Base-by-base conservation (phyloP, 345 rosid genomes). In the Melastoma malabathricum region DNA sequence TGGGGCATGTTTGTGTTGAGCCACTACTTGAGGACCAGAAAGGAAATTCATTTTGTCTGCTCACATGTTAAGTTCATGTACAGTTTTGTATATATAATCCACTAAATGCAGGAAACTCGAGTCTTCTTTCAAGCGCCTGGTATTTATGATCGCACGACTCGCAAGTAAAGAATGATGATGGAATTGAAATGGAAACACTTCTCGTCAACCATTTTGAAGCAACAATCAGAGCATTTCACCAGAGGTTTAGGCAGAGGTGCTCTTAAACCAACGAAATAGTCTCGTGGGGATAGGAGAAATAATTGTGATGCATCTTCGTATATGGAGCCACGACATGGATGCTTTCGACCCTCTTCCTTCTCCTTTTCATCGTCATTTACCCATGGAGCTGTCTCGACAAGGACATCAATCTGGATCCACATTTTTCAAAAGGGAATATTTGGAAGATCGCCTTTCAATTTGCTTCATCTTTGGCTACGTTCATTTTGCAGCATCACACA, bases 401-500 rank as follows among this genome's bases (percentile, higher is more conserved):
- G n/a, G 98, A 82, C 59, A 74, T 57, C 0, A 82, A 77, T 68
- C 77, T 92, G 9, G 95, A 75, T 44, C 75, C 80, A 62, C 70
- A 56, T n/a, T 65, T 72, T 70, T 84, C 93, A 48, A 55, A 44
- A 31, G 65, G 46, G 52, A 74, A 62, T 83, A 89, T 72, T 70
- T 83, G 51, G 61, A 49, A 48, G 84, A 77, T 34, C 75, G 84
- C 51, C 80, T 78, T 59, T 86, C 82, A 13, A 86, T 64, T 65
- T 86, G 81, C 55, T 74, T 83, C 44, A 86, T 78, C 64, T 72
- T 79, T 55, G 83, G 64, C 64, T 89, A 94, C 23, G 80, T 54
- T 96, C 96, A 90, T 72, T 22, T 86, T 86, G 78, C 89, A 82
- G 38, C 86, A 81, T 96, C 98, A 86, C 92, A 83, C 29, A 90